Evolutionary conservation across 495 filamentous ascomycete genomes (phyloP), one percentile per base, ranked within the genome.

Genomic region (Neohortaea acidophila): DNA sequence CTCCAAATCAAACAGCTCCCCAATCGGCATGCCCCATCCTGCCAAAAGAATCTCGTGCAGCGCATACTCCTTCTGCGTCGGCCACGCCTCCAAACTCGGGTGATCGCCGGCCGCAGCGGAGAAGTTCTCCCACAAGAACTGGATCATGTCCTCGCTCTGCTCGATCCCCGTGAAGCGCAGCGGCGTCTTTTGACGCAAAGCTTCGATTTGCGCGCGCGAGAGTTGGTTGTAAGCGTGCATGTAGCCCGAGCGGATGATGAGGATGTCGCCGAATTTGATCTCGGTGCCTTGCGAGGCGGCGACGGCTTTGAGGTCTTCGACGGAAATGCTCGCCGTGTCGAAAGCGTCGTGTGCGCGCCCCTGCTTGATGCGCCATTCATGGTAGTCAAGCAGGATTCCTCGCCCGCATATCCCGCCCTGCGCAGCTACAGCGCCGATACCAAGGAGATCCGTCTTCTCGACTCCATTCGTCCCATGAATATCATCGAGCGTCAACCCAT

Each of bases 401-500:
- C 58, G n/a, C 51, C 53, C 67, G 51, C 70, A 28, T 52, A 62
- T 58, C 4, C 59, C 59, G 8, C 60, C 54, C 22, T 66, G 54
- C 13, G 48, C 54, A 58, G 58, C 63, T n/a, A n/a, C n/a, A 21
- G 53, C 65, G 25, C 65, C 61, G 21, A 71, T 67, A 7, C 68
- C 68, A 39, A 61, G 58, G n/a, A 66, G 57, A 27, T 37, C 50
- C 0, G 33, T 43, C 22, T 37, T 38, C 21, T 37, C 26, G 2
- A 36, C 33, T 13, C 41, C 42, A 21, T 44, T 41, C 1, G 54
- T 65, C 9, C 51, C 53, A 37, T 73, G 63, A 31, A 82, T 68
- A 8, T 77, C 68, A 1, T 68, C 25, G 52, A 56, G 46, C 0
- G 65, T 69, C 15, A 70, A 64, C 4, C 74, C 75, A 28, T 78